phyloP scores from a whole-genome alignment of 208 protist species.

The Acanthamoeba culbertsoni region DNA sequence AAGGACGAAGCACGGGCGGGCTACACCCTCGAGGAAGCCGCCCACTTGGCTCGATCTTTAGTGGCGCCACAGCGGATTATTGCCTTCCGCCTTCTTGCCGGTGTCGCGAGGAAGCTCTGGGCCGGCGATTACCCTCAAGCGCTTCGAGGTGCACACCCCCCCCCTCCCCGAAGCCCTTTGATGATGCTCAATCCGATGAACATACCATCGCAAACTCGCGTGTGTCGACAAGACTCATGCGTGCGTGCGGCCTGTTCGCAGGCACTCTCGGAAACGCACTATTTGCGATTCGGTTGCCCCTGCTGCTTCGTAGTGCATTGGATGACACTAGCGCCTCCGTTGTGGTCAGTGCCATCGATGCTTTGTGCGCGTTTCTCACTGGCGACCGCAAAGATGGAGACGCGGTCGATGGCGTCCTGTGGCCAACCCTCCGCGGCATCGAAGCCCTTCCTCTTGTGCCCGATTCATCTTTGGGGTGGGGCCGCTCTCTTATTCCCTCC shows the following conservation, averaged over 20 bases:
- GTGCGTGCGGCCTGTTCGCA: not conserved
- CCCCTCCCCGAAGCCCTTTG: not conserved
- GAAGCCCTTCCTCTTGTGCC: not conserved
- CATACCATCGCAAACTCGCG: not conserved
- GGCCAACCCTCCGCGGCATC: not conserved
- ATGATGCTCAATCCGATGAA: not conserved
- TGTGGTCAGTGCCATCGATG: not conserved
- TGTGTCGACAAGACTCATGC: not conserved
- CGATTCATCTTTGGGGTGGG: not conserved
- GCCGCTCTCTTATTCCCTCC: not conserved
- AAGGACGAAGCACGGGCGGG: not conserved
- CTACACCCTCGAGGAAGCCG: not conserved
- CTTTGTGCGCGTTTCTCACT: not conserved
- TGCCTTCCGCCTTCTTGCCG: not conserved
- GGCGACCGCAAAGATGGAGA: not conserved
- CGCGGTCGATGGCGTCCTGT: not conserved
- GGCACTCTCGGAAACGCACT: not conserved
- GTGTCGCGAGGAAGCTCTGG: not conserved
- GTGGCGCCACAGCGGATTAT: not conserved
- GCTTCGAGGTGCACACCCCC: not conserved
- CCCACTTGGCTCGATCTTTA: not conserved
- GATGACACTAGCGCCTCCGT: not conserved
- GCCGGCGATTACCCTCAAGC: not conserved
- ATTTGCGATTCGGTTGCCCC: not conserved
- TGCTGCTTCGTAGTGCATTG: not conserved